Base-by-base conservation (phyloP, 495 filamentous ascomycete genomes). In the Neurospora pannonica region DNA sequence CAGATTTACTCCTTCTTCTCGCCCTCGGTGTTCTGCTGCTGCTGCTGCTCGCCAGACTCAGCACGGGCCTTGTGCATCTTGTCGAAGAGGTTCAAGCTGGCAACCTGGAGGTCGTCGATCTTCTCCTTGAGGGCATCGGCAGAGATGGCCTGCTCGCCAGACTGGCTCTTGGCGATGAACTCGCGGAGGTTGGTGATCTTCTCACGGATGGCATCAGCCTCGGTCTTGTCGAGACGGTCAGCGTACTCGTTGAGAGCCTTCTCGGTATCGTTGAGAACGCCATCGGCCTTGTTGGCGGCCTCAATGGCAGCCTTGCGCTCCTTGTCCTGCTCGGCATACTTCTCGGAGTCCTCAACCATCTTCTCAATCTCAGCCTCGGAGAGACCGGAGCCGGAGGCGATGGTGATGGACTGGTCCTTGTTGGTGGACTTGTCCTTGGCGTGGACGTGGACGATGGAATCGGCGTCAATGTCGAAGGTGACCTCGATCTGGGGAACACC, bases 331-430 rank as follows among this genome's bases (percentile, higher is more conserved):
- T 96, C 96, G 77, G 91, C 94, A 84, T 97, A 98, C 86, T 94
- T 94, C 91, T 98, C 96, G 70, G 96, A 95, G 81, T 98, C 96
- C 77, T 96, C 88, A 80, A 99, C 95, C 96, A 99, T 99, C 80
- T 87, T 88, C 86, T 97, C 89, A 79, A 99, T 99, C 87, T 99
- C 96, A 37, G 88, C 82, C 70, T 99, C 94, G 43, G 93, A 97
- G 71, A 99, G 93, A 91, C 96, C 96, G 73, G 96, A 99, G 82
- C 96, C 96, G 71, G 97, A 98, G 75, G 96, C 95, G 82, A 97
- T 97, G 82, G 95, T 98, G 87, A 99, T 98, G 73, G 95, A 97
- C 89, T 99, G 96, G 81, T 99, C 96, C 90, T 98, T 98, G 90
- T 93, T 93, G 84, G 96, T 98, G 76, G 94, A 94, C 90, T 99